Percentiles rank a stretch among this genome's conserved stretches.
Evolutionary conservation across 2,329 filamentous ascomycete genomes (phyloP).

Genomic region (Hymenoscyphus fraxineus): DNA sequence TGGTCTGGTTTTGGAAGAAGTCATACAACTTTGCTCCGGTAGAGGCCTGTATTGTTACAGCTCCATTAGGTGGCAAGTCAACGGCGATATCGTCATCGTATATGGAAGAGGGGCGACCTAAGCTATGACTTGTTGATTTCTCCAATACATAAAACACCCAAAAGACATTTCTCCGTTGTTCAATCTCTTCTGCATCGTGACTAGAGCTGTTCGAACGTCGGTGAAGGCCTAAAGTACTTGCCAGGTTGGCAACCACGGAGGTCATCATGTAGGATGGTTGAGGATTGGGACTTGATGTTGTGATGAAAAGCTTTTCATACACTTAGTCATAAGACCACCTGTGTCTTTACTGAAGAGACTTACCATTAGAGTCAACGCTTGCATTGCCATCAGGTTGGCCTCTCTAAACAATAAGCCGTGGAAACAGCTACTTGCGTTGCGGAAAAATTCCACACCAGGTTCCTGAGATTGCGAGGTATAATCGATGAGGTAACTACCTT

Average conservation of each 20-base stretch:
- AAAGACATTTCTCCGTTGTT: slow-evolving; percentile 28
- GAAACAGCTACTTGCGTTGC: slow-evolving; percentile 26
- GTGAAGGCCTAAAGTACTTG: slow-evolving; percentile 27
- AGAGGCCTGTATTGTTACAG: slow-evolving; percentile 9
- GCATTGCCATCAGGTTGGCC: slow-evolving; percentile 25
- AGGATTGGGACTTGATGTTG: slow-evolving; percentile 19
- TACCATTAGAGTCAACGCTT: slow-evolving; percentile 26
- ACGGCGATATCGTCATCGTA: slow-evolving; percentile 29
- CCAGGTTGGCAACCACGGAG: slow-evolving; percentile 18
- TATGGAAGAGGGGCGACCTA: slow-evolving; percentile 27
- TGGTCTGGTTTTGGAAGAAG: slow-evolving; percentile 19
- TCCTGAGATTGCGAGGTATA: slow-evolving; percentile 16
- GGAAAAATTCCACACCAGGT: slow-evolving; percentile 22
- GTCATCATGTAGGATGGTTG: slow-evolving; percentile 23
- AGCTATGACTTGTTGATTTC: slow-evolving; percentile 18
- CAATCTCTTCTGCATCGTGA: slow-evolving; percentile 17
- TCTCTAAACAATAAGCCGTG: slow-evolving; percentile 22
- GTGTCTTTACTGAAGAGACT: slow-evolving; percentile 1
- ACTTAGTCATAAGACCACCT: slow-evolving; percentile 12
- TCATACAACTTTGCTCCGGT: slow-evolving; percentile 16
- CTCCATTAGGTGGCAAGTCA: slow-evolving; percentile 22
- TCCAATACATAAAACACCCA: slow-evolving; percentile 28
- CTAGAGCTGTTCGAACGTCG: slow-evolving; percentile 20
- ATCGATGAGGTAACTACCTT: slow-evolving; percentile 17
- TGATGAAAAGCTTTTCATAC: slow-evolving; percentile 16